Conservation (phyloP, 2,329 filamentous ascomycete genomes). For the Seiridium unicorne region DNA sequence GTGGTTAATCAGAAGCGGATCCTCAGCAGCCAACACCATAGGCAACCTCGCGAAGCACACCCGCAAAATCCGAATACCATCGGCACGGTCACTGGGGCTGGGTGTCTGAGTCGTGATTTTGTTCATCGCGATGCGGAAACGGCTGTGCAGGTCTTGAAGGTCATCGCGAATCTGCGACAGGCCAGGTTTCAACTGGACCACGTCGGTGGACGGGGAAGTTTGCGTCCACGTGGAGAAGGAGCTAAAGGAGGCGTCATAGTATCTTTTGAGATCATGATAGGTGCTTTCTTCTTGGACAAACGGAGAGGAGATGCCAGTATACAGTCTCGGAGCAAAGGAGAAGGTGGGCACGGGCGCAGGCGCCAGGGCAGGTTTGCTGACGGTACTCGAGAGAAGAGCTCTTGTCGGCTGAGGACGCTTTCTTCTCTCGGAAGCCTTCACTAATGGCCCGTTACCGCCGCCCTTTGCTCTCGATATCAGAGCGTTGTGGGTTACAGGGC, state of each 20-base stretch:
- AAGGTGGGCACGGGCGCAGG: no score
- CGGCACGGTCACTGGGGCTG: background rate
- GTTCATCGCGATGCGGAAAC: background rate
- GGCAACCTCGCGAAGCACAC: background rate
- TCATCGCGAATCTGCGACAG: background rate
- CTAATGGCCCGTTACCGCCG: no score
- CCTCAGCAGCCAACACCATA: background rate
- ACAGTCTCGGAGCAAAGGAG: background rate
- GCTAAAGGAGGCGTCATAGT: background rate
- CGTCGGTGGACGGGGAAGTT: background rate
- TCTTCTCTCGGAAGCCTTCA: no score
- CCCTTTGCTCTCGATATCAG: no score
- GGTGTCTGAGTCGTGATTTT: background rate
- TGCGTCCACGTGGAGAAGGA: background rate
- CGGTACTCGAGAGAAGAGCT: no score
- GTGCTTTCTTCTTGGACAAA: background rate
- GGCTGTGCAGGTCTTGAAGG: background rate
- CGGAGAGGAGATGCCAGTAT: background rate
- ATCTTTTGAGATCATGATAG: background rate
- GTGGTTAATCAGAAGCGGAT: background rate
- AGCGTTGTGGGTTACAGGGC: no score
- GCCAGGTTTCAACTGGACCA: background rate
- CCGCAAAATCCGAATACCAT: background rate
- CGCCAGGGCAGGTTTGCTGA: no score
- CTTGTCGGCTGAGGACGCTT: no score